A percentile compares a stretch with the other conserved stretches of the same genome.
These are phyloP conservation scores for Trametes coccinea DNA, from an alignment of 768 basidiomycete genomes.

Conservation along the genomic window DNA sequence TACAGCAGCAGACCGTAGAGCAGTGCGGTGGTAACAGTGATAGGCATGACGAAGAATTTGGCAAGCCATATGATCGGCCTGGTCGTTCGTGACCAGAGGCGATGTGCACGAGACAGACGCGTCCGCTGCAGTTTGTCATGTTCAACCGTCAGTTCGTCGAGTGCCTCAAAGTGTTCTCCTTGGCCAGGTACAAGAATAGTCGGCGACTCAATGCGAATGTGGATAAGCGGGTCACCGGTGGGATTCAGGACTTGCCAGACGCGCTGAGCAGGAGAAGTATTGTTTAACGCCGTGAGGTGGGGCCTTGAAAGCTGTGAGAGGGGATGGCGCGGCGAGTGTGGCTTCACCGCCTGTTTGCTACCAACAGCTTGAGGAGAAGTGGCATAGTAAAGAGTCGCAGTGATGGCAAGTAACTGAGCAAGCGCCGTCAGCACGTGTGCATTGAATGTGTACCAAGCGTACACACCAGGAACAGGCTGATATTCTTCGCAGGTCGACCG, in stretches of 20 bases:
- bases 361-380: slow-evolving; percentile 50
- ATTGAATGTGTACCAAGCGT: neutral
- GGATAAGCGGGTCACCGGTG: slow-evolving; percentile 59
- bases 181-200: slow-evolving; percentile 63
- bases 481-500: slow-evolving; percentile 72
- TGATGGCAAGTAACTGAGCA: slow-evolving; percentile 73
- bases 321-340: slow-evolving; percentile 29
- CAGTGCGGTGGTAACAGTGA: slow-evolving; percentile 68
- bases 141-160: slow-evolving; percentile 15
- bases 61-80: slow-evolving; percentile 69
- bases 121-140: slow-evolving; percentile 23
- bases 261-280: slow-evolving; percentile 53
- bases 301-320: slow-evolving; percentile 27
- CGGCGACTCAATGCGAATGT: slow-evolving; percentile 80
- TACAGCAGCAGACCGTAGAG: slow-evolving; percentile 82
- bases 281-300: slow-evolving; percentile 10
- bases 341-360: slow-evolving; percentile 23
- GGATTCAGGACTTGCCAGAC: slow-evolving; percentile 84
- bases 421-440: neutral
- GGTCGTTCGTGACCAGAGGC: slow-evolving; percentile 49
- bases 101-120: slow-evolving; percentile 29
- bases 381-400: slow-evolving; percentile 71
- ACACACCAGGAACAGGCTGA: slow-evolving; percentile 76
- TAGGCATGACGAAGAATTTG: slow-evolving; percentile 85
- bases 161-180: neutral